Conservation (phyloP, 805 yeast species). For the Nematodospora valgi region DNA sequence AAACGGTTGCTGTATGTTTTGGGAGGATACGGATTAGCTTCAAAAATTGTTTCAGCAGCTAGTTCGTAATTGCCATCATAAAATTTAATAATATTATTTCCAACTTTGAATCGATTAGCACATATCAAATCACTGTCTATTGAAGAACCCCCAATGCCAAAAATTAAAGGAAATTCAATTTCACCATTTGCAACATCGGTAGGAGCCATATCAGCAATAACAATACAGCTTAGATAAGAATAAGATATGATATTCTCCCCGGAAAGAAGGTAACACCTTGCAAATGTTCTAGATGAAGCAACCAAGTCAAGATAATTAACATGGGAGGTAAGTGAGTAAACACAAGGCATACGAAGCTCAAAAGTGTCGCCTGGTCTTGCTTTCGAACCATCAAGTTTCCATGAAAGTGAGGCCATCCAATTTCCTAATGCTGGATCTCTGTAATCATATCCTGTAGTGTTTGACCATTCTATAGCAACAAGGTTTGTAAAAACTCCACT, state of each 20-base stretch:
- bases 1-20: constrained; percentile 4
- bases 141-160: constrained; percentile 18
- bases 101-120: constrained; percentile 16
- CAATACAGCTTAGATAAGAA: constrained; percentile 20
- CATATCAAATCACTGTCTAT: constrained; percentile 14
- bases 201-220: constrained; percentile 11
- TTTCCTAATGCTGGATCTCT: constrained; percentile 8
- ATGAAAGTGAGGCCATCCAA: constrained; percentile 19
- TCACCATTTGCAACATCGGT: constrained; percentile 16
- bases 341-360: constrained; percentile 23
- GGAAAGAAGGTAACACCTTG: constrained; percentile 18
- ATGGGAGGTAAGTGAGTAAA: constrained; percentile 20
- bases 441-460: constrained; percentile 7
- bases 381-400: constrained; percentile 17
- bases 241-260: constrained; percentile 17
- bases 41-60: constrained; percentile 9
- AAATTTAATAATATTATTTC: constrained; percentile 17
- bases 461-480: constrained; percentile 11
- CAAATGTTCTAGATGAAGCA: constrained; percentile 14
- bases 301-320: constrained; percentile 11
- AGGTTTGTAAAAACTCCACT: constrained; percentile 17
- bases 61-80: constrained; percentile 15
- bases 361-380: constrained; percentile 25
- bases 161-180: constrained; percentile 19
- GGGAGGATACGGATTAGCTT: constrained; percentile 6